These are phyloP conservation scores for Elsinoe ampelina DNA, from an alignment of 2,329 filamentous ascomycete species.

Conservation along the genomic window DNA sequence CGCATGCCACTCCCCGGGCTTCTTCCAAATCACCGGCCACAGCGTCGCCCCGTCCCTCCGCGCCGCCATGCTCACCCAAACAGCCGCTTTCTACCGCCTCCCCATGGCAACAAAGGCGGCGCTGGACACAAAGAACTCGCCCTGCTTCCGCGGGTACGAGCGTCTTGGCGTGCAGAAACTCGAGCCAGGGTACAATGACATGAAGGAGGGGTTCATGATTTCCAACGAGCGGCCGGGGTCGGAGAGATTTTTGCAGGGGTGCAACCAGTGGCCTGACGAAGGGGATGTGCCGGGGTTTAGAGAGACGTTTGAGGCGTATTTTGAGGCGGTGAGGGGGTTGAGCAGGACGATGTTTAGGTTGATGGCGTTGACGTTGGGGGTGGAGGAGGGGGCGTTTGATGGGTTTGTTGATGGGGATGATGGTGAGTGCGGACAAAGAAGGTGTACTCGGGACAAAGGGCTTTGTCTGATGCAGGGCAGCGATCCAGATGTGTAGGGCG, in stretches of 20 bases:
- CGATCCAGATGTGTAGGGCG: not conserved
- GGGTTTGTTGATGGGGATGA: conserved; percentile 30
- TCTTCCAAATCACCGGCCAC: conserved; percentile 39
- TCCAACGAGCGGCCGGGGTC: conserved; percentile 30
- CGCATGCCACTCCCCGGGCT: conserved; percentile 25
- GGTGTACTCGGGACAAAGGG: no score
- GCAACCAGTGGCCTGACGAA: conserved; percentile 16
- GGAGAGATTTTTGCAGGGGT: conserved; percentile 10
- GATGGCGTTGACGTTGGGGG: conserved; percentile 33
- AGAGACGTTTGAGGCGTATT: conserved; percentile 33
- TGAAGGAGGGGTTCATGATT: conserved; percentile 38
- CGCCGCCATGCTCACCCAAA: conserved; percentile 30
- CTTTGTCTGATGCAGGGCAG: not conserved
- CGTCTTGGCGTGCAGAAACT: conserved; percentile 35
- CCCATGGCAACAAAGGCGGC: conserved; percentile 34
- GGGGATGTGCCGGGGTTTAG: conserved; percentile 27
- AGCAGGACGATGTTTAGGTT: conserved; percentile 35
- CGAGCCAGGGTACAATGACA: conserved; percentile 33
- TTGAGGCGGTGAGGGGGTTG: conserved; percentile 30
- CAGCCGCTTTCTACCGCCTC: conserved; percentile 34
- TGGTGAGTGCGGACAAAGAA: conserved; percentile 27
- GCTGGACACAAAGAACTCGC: conserved; percentile 28
- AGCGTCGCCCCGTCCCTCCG: conserved; percentile 32
- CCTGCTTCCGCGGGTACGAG: conserved; percentile 32
- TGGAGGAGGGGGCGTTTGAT: conserved; percentile 31